Evolutionary conservation across 2,329 filamentous ascomycete species (phyloP).

Genomic region (Cryphonectria radicalis): DNA sequence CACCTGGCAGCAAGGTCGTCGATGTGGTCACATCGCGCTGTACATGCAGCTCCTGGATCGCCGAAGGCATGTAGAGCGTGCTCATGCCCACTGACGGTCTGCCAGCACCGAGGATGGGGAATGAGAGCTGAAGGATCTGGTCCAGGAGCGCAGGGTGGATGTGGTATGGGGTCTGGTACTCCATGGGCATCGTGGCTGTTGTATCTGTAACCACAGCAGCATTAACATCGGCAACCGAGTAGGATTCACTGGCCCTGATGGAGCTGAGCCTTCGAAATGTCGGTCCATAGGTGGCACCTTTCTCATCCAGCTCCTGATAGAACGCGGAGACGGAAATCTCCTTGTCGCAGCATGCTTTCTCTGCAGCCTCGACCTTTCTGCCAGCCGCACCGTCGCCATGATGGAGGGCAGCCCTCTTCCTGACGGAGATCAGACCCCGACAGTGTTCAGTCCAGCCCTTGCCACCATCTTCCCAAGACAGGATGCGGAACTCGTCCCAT

Average conservation of each 20-base stretch:
- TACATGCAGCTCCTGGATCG: constrained; percentile 33
- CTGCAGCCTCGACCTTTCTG: constrained; percentile 17
- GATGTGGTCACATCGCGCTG: constrained; percentile 9
- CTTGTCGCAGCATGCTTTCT: constrained; percentile 18
- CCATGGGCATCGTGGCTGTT: constrained; percentile 48
- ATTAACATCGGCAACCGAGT: constrained; percentile 41
- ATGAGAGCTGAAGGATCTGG: constrained; percentile 46
- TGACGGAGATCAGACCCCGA: constrained; percentile 33
- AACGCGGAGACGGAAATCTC: constrained; percentile 14
- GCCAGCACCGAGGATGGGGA: constrained; percentile 43
- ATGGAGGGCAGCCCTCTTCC: constrained; percentile 12
- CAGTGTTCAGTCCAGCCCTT: constrained; percentile 39
- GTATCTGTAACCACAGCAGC: constrained; percentile 46
- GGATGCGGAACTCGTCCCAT: constrained; percentile 39
- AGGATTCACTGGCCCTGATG: constrained; percentile 28
- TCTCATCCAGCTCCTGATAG: constrained; percentile 27
- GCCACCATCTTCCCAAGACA: constrained; percentile 35
- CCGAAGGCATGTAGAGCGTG: constrained; percentile 33
- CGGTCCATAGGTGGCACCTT: constrained; percentile 29
- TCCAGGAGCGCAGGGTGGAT: constrained; percentile 54
- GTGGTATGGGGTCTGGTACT: constrained; percentile 47
- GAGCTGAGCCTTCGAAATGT: constrained; percentile 21
- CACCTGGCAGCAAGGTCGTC: constrained; percentile 1
- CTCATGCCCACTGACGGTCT: constrained; percentile 13
- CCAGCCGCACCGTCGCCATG: not conserved